Evolutionary conservation across 225 moss, liverwort and hornwort genomes (phyloP).

Genomic region (Bryoerythrophyllum caledonicum): DNA sequence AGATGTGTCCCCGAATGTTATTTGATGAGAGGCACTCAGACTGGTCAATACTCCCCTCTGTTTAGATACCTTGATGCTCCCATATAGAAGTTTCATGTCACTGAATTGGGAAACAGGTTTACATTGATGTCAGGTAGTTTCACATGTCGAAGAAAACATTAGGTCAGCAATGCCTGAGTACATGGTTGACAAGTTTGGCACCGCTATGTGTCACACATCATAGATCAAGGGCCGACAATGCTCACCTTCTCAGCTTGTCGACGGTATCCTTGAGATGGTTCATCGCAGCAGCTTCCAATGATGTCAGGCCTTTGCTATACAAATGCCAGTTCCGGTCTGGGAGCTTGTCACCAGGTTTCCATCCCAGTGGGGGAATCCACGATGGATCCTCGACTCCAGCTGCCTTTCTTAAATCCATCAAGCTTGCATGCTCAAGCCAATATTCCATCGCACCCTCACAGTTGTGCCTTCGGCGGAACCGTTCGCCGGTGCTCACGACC

Average conservation of each 20-base stretch:
- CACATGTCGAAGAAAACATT: background rate
- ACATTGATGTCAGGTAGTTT: slow-evolving; percentile 3
- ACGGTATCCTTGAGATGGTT: slow-evolving; percentile 49
- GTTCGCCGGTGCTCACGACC: slow-evolving; percentile 55
- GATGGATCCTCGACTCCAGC: slow-evolving; percentile 69
- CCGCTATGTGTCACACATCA: background rate
- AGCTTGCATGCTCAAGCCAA: slow-evolving; percentile 64
- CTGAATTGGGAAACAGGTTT: slow-evolving; percentile 30
- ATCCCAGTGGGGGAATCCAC: slow-evolving; percentile 62
- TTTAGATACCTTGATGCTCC: slow-evolving; percentile 47
- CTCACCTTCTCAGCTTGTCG: slow-evolving; percentile 44
- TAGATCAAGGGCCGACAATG: background rate
- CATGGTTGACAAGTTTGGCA: background rate
- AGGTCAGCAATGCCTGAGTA: background rate
- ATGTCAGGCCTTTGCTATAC: slow-evolving; percentile 34
- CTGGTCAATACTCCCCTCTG: slow-evolving; percentile 28
- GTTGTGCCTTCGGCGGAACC: slow-evolving; percentile 63
- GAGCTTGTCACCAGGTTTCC: slow-evolving; percentile 60
- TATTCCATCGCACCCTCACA: slow-evolving; percentile 70
- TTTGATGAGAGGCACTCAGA: slow-evolving; percentile 15
- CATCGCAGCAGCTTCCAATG: slow-evolving; percentile 56
- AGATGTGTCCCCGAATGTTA: background rate
- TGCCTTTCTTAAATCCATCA: slow-evolving; percentile 68
- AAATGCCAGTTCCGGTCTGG: slow-evolving; percentile 46
- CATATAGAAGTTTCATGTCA: slow-evolving; percentile 51